phyloP scores from a whole-genome alignment of 1,139 yeast genomes.

The Suhomyces choctaworum region DNA sequence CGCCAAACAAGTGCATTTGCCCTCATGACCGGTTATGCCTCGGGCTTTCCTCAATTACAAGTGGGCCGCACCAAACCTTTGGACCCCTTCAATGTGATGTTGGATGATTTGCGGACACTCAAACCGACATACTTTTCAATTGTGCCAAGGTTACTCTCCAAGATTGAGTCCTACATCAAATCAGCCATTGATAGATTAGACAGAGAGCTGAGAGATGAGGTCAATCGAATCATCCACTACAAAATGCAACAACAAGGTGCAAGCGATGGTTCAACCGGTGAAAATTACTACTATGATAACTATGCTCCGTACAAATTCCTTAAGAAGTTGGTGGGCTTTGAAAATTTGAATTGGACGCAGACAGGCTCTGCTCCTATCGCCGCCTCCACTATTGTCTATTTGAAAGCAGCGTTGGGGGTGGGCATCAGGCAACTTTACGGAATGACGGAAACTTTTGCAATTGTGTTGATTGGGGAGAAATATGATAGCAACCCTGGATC shows the following conservation, averaged over 20 bases:
- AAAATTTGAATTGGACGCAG: slow-evolving; percentile 22
- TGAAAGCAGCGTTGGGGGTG: slow-evolving; percentile 21
- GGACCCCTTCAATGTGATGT: slow-evolving; percentile 19
- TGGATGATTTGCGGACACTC: slow-evolving; percentile 32
- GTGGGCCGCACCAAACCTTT: slow-evolving; percentile 6
- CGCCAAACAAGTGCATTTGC: slow-evolving; percentile 34
- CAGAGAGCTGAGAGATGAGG: slow-evolving; percentile 5
- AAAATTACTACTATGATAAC: slow-evolving; percentile 9
- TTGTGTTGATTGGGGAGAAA: slow-evolving; percentile 14
- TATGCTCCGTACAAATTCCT: slow-evolving; percentile 16
- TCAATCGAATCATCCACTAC: slow-evolving; percentile 16
- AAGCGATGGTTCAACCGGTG: slow-evolving; percentile 16
- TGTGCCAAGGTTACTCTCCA: slow-evolving; percentile 43
- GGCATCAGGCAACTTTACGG: slow-evolving; percentile 23
- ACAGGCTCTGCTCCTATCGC: slow-evolving; percentile 26
- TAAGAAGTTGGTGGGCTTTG: slow-evolving; percentile 20
- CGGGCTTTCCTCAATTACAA: slow-evolving; percentile 45
- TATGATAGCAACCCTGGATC: slow-evolving; percentile 21
- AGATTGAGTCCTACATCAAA: slow-evolving; percentile 29
- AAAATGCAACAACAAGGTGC: slow-evolving; percentile 14
- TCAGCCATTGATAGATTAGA: slow-evolving; percentile 10
- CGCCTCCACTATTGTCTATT: slow-evolving; percentile 18
- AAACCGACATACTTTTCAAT: slow-evolving; percentile 35
- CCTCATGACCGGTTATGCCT: slow-evolving; percentile 35
- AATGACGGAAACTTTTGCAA: slow-evolving; percentile 23